Evolutionary conservation across 352 stramenopile genomes (phyloP).

Genomic region (Pythium sukuiense): DNA sequence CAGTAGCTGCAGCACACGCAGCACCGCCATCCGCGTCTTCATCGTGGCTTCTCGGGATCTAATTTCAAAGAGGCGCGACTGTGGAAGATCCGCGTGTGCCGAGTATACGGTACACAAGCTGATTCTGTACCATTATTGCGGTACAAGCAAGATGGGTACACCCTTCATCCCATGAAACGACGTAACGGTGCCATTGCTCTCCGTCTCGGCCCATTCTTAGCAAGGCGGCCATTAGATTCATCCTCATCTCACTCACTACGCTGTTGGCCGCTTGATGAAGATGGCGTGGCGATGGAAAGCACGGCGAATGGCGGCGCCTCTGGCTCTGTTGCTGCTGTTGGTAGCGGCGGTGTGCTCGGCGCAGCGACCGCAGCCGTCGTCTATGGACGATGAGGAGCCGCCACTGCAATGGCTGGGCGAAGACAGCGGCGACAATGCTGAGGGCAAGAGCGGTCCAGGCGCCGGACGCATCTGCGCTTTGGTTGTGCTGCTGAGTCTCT

Average conservation of each 20-base stretch:
- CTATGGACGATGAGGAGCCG: not conserved
- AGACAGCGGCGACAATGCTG: not conserved
- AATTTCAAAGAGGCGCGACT: not conserved
- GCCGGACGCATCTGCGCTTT: conserved; percentile 52
- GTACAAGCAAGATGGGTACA: conserved; percentile 1
- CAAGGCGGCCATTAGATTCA: not conserved
- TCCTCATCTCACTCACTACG: not conserved
- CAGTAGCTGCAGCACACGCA: not conserved
- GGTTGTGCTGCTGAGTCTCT: conserved; percentile 77
- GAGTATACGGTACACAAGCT: not conserved
- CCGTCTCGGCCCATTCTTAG: not conserved
- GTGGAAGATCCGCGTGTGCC: conserved; percentile 5
- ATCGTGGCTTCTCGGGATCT: not conserved
- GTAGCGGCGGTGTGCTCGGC: not conserved
- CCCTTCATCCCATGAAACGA: conserved; percentile 3
- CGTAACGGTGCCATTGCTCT: not conserved
- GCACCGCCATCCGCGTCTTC: not conserved
- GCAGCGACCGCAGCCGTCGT: not conserved
- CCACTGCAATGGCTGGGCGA: not conserved
- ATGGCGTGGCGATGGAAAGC: not conserved
- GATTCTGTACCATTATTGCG: not conserved
- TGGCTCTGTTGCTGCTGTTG: not conserved
- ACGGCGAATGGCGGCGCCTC: not conserved
- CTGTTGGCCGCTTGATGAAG: not conserved
- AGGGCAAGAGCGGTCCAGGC: not conserved